Evolutionary conservation across 2,329 filamentous ascomycete genomes (phyloP), one percentile per base, ranked within the genome.

Genomic region (Fonsecaea erecta): DNA sequence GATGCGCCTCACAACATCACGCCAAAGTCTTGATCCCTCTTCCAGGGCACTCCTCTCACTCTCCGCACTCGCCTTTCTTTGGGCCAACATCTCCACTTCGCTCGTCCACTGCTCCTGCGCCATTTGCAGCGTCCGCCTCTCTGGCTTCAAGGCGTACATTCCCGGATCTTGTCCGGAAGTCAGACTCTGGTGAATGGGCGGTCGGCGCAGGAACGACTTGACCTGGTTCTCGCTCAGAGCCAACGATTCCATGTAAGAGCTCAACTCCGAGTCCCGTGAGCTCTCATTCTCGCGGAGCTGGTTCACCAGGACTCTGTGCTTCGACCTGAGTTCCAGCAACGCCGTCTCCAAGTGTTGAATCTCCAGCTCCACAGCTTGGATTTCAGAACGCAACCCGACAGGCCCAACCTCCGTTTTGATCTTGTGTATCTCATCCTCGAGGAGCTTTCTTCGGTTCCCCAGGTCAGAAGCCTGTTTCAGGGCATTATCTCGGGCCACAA

Each of bases 11-110:
- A 86, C 76, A 1, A 83, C 82, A 58, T 84, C 80, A 66, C 83
- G 82, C 87, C 87, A 89, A 26, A 88, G 73, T 5, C 77, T 74
- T 1, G 83, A 84, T 14, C 87, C 87, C 71, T 87, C 83, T 57
- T 86, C 81, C 21, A 89, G 77, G 1, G 86, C 87, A 24, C 78
- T 73, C 51, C 83, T 83, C 70, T 89, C 86, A 28, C 77, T 75
- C 64, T 85, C 80, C 2, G 84, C 79, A 52, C 78, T 75, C 34
- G 79, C 72, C 53, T 80, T 81, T 62, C 80, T 80, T 51, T 77
- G 75, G 3, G 77, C 72, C 16, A 85, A 70, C 8, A 75, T 74
- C 14, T 77, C 78, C 55, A 81, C 78, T 70, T 87, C 85, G 1
- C 77, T 76, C 18, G 76, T 75, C 81, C 84, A 87, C 67, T 86